These are phyloP conservation scores for Bretziella fagacearum DNA, from an alignment of 2,329 filamentous ascomycete species.

Conservation along the genomic window DNA sequence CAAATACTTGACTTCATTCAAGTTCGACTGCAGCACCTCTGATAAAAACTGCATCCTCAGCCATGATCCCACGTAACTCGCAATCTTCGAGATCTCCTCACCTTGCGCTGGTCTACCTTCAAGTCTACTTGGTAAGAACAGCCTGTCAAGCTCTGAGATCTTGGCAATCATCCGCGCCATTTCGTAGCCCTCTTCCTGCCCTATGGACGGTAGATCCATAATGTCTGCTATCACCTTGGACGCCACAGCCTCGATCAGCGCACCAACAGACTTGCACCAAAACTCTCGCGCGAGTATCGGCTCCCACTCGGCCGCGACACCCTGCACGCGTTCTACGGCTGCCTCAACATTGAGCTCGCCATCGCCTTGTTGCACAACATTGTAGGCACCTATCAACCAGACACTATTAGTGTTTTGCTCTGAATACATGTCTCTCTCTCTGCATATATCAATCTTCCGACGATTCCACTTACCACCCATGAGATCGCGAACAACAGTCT, in stretches of 20 bases:
- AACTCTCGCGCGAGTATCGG: slow-evolving; percentile 40
- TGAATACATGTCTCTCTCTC: neutral
- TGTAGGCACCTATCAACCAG: slow-evolving; percentile 32
- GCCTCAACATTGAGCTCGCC: slow-evolving; percentile 35
- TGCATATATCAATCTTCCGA: no score
- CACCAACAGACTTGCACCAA: slow-evolving; percentile 46
- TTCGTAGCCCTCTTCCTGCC: slow-evolving; percentile 46
- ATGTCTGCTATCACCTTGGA: slow-evolving; percentile 44
- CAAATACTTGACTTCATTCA: slow-evolving; percentile 44
- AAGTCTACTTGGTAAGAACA: slow-evolving; percentile 36
- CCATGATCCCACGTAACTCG: slow-evolving; percentile 45
- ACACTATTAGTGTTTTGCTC: neutral
- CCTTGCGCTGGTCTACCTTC: slow-evolving; percentile 17
- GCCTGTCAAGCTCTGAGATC: slow-evolving; percentile 40
- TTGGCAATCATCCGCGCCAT: slow-evolving; percentile 41
- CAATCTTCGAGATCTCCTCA: slow-evolving; percentile 35
- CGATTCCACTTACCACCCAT: slow-evolving; percentile 32
- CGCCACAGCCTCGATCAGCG: slow-evolving; percentile 40
- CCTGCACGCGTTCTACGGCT: slow-evolving; percentile 35
- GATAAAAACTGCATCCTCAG: slow-evolving; percentile 46
- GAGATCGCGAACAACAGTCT: slow-evolving; percentile 43
- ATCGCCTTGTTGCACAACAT: slow-evolving; percentile 40
- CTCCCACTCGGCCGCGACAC: slow-evolving; percentile 39
- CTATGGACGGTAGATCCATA: slow-evolving; percentile 42
- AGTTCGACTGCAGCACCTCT: slow-evolving; percentile 48